Evolutionary conservation across 768 basidiomycete genomes (phyloP).

Genomic region (Antrodiella citrinella): DNA sequence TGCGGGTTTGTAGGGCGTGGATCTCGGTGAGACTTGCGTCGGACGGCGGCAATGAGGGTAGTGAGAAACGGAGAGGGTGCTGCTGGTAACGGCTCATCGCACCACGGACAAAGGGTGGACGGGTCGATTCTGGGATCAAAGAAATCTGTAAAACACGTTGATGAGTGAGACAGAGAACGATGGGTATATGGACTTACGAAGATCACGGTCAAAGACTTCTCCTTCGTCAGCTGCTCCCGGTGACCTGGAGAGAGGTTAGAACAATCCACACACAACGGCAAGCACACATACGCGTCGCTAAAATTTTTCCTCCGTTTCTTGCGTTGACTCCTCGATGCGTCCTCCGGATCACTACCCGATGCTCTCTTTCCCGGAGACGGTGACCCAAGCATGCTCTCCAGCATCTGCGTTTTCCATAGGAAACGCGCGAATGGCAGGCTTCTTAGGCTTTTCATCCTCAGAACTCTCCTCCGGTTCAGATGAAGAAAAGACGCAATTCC

Average conservation of each 20-base stretch:
- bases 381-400: conserved; percentile 30
- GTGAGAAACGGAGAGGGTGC: conserved; percentile 51
- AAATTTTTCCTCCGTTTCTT: conserved; percentile 20
- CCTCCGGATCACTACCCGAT: conserved; percentile 23
- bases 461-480: not conserved
- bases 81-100: conserved; percentile 60
- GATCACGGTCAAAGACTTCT: not conserved
- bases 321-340: conserved; percentile 15
- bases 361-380: conserved; percentile 20
- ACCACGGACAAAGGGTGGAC: conserved; percentile 69
- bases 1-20: conserved; percentile 62
- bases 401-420: conserved; percentile 42
- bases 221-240: not conserved
- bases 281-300: conserved; percentile 11
- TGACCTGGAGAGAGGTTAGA: not conserved
- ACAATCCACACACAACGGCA: conserved; percentile 5
- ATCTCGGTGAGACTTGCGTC: conserved; percentile 47
- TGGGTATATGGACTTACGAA: not conserved
- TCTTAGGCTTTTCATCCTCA: not conserved
- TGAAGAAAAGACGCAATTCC: not conserved
- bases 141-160: conserved; percentile 41
- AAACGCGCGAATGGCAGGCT: conserved; percentile 25
- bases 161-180: too few species aligned
- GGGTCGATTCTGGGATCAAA: conserved; percentile 50
- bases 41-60: conserved; percentile 44